Percentiles rank a stretch among this genome's conserved stretches.
Evolutionary conservation across 2,329 filamentous ascomycete species (phyloP).

Genomic region (Alternaria gansuensis): DNA sequence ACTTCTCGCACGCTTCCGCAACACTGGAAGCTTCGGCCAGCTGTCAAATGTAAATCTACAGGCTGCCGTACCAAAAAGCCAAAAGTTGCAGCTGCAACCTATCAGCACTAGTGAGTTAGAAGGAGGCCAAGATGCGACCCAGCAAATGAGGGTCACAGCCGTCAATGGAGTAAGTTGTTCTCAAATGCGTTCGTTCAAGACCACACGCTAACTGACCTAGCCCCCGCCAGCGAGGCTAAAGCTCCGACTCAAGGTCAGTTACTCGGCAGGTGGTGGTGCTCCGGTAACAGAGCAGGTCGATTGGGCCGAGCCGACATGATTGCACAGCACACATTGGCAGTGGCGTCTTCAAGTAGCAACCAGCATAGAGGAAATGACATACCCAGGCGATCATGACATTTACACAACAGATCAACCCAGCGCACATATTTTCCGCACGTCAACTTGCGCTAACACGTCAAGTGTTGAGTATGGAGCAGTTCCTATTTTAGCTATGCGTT

Average conservation of each 20-base stretch:
- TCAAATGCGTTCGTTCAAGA: not conserved
- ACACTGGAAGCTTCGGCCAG: conserved; percentile 70
- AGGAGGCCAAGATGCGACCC: conserved; percentile 82
- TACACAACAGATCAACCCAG: not conserved
- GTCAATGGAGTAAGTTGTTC: conserved; percentile 81
- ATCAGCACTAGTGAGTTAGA: conserved; percentile 83
- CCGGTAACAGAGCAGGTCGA: conserved; percentile 91
- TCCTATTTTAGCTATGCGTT: not conserved
- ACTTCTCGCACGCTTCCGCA: conserved; percentile 83
- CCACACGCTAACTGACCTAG: conserved; percentile 59
- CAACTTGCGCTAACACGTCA: not conserved
- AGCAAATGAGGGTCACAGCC: conserved; percentile 86
- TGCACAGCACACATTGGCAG: conserved; percentile 10
- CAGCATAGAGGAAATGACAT: conserved; percentile 25
- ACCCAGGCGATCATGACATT: conserved; percentile 17
- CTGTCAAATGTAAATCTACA: conserved; percentile 84
- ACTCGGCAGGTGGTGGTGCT: conserved; percentile 72
- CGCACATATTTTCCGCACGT: not conserved
- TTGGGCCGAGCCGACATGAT: conserved; percentile 80
- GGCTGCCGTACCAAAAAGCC: conserved; percentile 94
- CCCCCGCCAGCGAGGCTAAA: conserved; percentile 74
- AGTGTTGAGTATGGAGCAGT: not conserved
- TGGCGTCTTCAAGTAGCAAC: conserved; percentile 15
- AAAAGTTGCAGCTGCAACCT: conserved; percentile 89
- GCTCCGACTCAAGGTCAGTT: conserved; percentile 85